Evolutionary conservation across 768 basidiomycete genomes (phyloP).

Genomic region (Piloderma croceum): DNA sequence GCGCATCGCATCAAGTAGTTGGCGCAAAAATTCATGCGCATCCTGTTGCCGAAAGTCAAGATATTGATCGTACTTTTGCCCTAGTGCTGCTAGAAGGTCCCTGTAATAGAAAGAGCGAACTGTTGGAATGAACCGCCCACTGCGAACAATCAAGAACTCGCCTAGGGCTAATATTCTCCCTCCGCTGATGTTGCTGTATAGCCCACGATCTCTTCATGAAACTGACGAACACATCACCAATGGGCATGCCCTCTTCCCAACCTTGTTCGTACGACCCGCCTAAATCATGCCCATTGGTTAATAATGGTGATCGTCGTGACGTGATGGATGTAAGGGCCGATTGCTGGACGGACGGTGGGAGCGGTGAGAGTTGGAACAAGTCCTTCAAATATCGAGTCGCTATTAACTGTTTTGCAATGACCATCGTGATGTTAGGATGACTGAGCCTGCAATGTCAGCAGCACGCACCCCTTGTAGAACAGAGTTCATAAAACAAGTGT

Average conservation of each 20-base stretch:
- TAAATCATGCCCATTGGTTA: slow-evolving; percentile 59
- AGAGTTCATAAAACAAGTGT: slow-evolving; percentile 96
- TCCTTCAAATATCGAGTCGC: slow-evolving; percentile 58
- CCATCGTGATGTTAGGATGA: slow-evolving; percentile 3
- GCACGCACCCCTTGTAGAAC: slow-evolving; percentile 78
- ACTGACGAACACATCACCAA: slow-evolving; percentile 62
- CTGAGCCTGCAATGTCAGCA: slow-evolving; percentile 11
- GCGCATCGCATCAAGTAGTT: slow-evolving; percentile 84
- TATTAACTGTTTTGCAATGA: no score
- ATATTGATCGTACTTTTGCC: slow-evolving; percentile 90
- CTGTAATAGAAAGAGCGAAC: slow-evolving; percentile 28
- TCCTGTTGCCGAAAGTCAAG: slow-evolving; percentile 94
- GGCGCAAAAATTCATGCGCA: slow-evolving; percentile 88
- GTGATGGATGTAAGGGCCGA: slow-evolving; percentile 35
- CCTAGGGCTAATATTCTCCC: slow-evolving; percentile 62
- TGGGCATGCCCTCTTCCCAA: slow-evolving; percentile 58
- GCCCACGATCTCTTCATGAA: slow-evolving; percentile 62
- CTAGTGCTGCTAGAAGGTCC: slow-evolving; percentile 58
- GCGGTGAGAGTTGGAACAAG: slow-evolving; percentile 49
- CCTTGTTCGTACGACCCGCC: slow-evolving; percentile 46
- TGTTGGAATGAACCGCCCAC: slow-evolving; percentile 1
- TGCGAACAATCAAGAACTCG: slow-evolving; percentile 30
- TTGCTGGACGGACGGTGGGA: slow-evolving; percentile 37
- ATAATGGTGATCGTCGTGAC: slow-evolving; percentile 54
- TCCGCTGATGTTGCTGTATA: slow-evolving; percentile 44